Base-by-base conservation (phyloP, 2,329 filamentous ascomycete genomes). In the Torrubiella hemipterigena region DNA sequence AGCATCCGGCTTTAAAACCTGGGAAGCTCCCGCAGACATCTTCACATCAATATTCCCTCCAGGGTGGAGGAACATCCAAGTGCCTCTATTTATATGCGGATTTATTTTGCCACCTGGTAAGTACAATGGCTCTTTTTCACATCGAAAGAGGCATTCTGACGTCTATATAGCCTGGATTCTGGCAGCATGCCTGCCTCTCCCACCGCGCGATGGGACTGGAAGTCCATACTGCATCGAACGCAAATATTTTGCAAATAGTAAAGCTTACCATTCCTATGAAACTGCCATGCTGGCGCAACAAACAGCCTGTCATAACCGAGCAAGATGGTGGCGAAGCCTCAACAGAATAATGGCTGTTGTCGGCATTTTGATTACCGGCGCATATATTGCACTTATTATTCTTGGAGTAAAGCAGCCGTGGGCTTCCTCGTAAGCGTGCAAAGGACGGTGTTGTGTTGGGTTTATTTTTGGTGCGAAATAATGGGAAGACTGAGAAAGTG, bases 81-180 rank as follows among this genome's bases (percentile, higher is more conserved):
- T 89, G 18, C 61, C 80, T 31, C 60, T 83, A 29, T 93, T 93
- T 55, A 73, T 77, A 33, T 25, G 79, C 28, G 85, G 85, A 16
- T 93, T 93, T 47, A 59, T 89, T 28, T 73, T 85, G 46, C 85
- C 83, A 6, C 67, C 85, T 38, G 65, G 75, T 80, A 58, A 55
- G 73, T 54, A 20, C 30, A 17, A 27, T 38, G 25, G 33, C 32
- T 6, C n/a, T n/a, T 19, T 21, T 24, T 26, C 25, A 16, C 20
- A 25, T 21, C 17, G 24, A 27, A 17, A 15, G 47, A 48, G 47
- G 42, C 39, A 35, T 29, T 24, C 38, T 42, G 38, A 49, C 38
- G 29, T 24, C 9, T 30, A 27, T 32, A 29, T 42, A 79, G 80
- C 78, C 33, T 93, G 84, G 84, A 81, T 89, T 59, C 63, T 85